Evolutionary conservation across 305 asterid species (phyloP).

Genomic region (Fraxinus floribunda): DNA sequence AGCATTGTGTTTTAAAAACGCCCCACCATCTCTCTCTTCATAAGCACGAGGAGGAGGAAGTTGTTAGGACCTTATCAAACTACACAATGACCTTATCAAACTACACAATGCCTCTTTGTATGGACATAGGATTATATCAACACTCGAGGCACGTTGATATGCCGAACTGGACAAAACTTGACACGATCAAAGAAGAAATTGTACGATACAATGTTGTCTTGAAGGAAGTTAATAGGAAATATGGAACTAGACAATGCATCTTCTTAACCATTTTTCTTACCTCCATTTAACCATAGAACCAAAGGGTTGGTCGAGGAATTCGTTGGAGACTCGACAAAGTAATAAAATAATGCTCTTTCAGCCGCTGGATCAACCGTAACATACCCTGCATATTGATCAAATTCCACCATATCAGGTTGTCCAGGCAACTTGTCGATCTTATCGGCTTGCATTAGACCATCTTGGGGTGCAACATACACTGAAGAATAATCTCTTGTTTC

Average conservation of each 20-base stretch:
- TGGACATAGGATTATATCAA: not conserved
- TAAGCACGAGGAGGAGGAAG: not conserved
- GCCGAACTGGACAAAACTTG: not conserved
- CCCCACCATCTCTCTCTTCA: not conserved
- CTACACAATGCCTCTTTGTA: not conserved
- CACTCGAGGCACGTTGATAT: not conserved
- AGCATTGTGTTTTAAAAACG: not conserved
- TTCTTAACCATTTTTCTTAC: conserved; percentile 15
- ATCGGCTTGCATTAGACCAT: conserved; percentile 44
- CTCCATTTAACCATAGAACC: conserved; percentile 66
- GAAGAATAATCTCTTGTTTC: conserved; percentile 18
- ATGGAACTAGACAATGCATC: not conserved
- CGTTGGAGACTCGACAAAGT: conserved; percentile 44
- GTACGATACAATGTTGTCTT: not conserved
- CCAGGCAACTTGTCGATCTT: conserved; percentile 44
- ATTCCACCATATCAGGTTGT: conserved; percentile 46
- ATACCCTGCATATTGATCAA: conserved; percentile 59
- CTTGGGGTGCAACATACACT: conserved; percentile 28
- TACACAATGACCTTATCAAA: not conserved
- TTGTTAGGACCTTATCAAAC: not conserved
- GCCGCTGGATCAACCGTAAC: conserved; percentile 51
- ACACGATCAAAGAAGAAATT: not conserved
- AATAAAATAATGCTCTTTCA: conserved; percentile 50
- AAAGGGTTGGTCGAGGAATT: conserved; percentile 46
- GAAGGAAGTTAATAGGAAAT: not conserved